Evolutionary conservation across 495 filamentous ascomycete genomes (phyloP), one percentile per base, ranked within the genome.

Genomic region (Aspergillus nanangensis): DNA sequence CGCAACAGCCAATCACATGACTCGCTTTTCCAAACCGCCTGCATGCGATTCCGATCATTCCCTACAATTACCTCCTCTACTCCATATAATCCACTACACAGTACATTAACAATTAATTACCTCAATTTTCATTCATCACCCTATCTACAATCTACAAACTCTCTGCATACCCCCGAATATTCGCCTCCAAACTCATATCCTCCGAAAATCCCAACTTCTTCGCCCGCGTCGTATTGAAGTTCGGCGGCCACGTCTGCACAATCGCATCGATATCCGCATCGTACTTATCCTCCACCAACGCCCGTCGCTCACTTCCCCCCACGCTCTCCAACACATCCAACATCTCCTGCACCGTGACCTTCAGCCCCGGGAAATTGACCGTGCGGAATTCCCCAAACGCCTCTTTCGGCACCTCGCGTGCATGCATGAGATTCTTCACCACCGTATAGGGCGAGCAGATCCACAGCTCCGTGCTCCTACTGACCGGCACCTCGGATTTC

Each of bases 301-400:
- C 65, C 62, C 86, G 53, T 58, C 73, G 78, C 32, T 90, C 82
- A 66, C 82, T 71, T 0, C 88, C 87, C 1, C 82, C 87, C 22
- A 87, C 74, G 53, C 76, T 77, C 47, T 76, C 78, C 61, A 93
- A 57, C 32, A 84, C 80, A 57, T 88, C 82, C 66, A 90, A 66
- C 76, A 91, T 80, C 58, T 93, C 80, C 63, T 84, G 76, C 14
- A 89, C 70, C 14, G 74, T 86, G 13, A 87, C 82, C 32, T 79
- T 79, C 45, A 87, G 72, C 1, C 88, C 87, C 0, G 88, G 88
- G 36, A 91, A 58, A 63, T 90, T 88, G 18, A 91, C 76, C 14
- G 80, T 76, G 31, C 87, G 63, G 11, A 72, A 77, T 45, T 82
- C 67, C 8, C 57, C 62, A 61, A 86, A 73, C 23, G 62, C 68